Evolutionary conservation across 495 filamentous ascomycete genomes (phyloP), one percentile per base, ranked within the genome.

Genomic region (Hypoxylon lienhwacheense): DNA sequence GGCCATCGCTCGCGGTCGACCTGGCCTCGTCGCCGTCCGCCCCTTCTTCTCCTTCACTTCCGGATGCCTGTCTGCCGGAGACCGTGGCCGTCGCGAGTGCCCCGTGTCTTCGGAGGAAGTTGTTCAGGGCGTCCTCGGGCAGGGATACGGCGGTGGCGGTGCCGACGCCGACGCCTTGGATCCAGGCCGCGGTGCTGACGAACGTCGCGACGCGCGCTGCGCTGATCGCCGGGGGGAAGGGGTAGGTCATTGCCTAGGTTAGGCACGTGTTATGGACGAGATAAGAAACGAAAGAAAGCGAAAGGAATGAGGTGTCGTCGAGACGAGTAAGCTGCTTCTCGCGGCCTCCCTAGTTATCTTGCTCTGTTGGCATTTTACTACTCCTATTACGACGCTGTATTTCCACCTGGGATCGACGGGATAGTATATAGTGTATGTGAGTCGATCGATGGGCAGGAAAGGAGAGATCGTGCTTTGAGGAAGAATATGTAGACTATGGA

Each of bases 151-250:
- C 48, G 33, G 44, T 54, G 2, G 53, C 59, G 32, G 52, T 43
- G 33, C 49, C 50, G 2, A 48, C 59, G 44, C 47, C 31, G 14
- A 43, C 29, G 37, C 59, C 53, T 22, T 63, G 59, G 22, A 63
- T 58, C 59, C 59, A 63, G 11, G 59, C 59, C 20, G 59, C 59
- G 11, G 59, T 63, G 39, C 53, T 63, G 42, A 63, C 53, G 48
- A 63, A 63, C 8, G 53, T 53, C 15, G 59, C 53, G 37, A 63
- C 19, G 59, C 59, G 59, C 53, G 36, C 59, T 53, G 59, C 59
- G 59, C 48, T 58, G 43, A 63, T 63, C 8, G 33, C 31, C 29
- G 42, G 45, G 21, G 59, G 59, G 33, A 63, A 63, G 3, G 25
- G 47, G 44, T 53, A 58, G 7, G 47, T 20, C 59, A 63, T 63